Percentiles rank a stretch among this genome's conserved stretches.
Evolutionary conservation across 73 alveolate genomes (phyloP).

Genomic region (Paramecium primaurelia): DNA sequence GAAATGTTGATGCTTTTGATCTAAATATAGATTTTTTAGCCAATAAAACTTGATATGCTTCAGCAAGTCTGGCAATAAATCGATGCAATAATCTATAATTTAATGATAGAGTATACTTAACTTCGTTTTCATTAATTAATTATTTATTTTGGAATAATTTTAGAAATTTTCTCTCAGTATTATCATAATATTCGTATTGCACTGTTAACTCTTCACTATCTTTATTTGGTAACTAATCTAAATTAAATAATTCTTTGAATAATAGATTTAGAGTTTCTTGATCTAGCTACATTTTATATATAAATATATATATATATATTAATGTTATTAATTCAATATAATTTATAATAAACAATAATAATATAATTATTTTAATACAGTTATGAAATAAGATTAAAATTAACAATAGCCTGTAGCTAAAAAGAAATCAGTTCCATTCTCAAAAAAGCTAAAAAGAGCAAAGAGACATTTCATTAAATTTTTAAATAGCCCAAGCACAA

Average conservation of each 20-base stretch:
- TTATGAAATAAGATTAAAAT: neutral
- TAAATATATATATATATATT: neutral
- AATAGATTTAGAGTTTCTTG: neutral
- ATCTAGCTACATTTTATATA: neutral
- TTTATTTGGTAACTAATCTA: neutral
- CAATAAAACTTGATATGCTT: neutral
- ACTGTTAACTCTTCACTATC: neutral
- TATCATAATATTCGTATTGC: neutral
- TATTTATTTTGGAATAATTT: neutral
- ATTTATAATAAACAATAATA: neutral
- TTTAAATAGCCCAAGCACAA: neutral
- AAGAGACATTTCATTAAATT: neutral
- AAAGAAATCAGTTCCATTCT: neutral
- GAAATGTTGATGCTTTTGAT: constrained; percentile 30
- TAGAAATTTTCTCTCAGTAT: neutral
- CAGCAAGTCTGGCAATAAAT: neutral
- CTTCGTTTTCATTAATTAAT: neutral
- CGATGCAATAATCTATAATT: neutral
- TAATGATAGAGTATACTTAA: neutral
- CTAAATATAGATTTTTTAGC: neutral
- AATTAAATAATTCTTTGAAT: neutral
- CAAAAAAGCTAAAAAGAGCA: neutral
- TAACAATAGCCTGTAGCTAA: neutral
- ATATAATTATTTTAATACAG: neutral
- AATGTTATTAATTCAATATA: neutral